A percentile compares a stretch with the other conserved stretches of the same genome.
Evolutionary conservation across 495 filamentous ascomycete genomes (phyloP).

Genomic region (Cercophora samala): DNA sequence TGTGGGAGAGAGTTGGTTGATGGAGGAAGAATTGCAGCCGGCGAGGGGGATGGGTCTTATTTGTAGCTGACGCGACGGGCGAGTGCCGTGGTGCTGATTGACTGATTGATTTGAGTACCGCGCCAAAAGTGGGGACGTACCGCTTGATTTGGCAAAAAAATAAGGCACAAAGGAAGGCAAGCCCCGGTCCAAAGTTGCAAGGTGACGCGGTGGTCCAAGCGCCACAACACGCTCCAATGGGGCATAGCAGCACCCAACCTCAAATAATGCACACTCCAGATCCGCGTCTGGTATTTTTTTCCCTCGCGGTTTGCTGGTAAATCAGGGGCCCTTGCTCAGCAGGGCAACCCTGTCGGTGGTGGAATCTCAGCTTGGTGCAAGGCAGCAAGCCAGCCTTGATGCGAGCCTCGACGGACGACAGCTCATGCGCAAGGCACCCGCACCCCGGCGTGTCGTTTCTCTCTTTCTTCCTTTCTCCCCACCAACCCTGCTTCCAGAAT

Average conservation of each 20-base stretch:
- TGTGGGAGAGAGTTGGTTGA: conserved; percentile 44
- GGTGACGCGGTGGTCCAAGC: conserved; percentile 36
- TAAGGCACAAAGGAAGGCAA: conserved; percentile 18
- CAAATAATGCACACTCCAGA: conserved; percentile 1
- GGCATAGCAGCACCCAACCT: conserved; percentile 13
- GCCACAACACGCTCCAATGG: conserved; percentile 34
- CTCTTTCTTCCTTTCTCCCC: background rate
- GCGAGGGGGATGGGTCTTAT: conserved; percentile 45
- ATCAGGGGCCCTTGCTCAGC: conserved; percentile 10
- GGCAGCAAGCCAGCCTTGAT: background rate
- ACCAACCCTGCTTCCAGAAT: background rate
- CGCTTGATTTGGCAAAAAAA: conserved; percentile 38
- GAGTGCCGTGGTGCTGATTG: conserved; percentile 41
- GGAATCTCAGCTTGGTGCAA: conserved; percentile 5
- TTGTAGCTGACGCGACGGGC: conserved; percentile 51
- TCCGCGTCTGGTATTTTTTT: conserved; percentile 7
- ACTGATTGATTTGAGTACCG: conserved; percentile 43
- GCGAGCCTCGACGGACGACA: background rate
- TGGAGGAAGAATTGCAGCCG: conserved; percentile 44
- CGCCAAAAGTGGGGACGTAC: conserved; percentile 28
- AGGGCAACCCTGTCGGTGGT: background rate
- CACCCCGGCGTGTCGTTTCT: background rate
- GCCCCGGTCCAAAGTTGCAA: conserved; percentile 18
- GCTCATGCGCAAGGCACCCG: background rate
- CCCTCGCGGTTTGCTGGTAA: background rate